These are phyloP conservation scores for Penicillium janthinellum DNA, from an alignment of 2,329 filamentous ascomycete genomes.

Conservation along the genomic window DNA sequence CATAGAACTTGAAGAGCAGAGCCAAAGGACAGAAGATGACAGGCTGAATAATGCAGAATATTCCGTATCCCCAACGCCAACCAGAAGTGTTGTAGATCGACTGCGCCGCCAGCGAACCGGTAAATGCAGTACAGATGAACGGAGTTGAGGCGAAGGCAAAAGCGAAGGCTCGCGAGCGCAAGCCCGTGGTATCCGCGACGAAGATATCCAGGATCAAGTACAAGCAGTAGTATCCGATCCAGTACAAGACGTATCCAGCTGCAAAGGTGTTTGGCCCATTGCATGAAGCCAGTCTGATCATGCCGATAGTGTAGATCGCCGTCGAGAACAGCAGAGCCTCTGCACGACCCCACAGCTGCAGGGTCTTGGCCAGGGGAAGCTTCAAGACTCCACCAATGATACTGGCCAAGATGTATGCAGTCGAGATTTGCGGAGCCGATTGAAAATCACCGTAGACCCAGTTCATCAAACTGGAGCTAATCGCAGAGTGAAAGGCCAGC, in stretches of 20 bases:
- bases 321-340: slow-evolving; percentile 59
- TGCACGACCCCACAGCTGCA: slow-evolving; percentile 65
- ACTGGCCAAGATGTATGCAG: slow-evolving; percentile 57
- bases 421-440: slow-evolving; percentile 52
- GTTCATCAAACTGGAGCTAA: slow-evolving; percentile 48
- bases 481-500: slow-evolving; percentile 47
- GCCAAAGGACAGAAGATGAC: slow-evolving; percentile 58
- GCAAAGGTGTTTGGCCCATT: slow-evolving; percentile 63
- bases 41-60: slow-evolving; percentile 63
- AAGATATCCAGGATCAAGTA: slow-evolving; percentile 61
- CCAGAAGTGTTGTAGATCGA: slow-evolving; percentile 52
- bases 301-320: slow-evolving; percentile 49
- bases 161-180: slow-evolving; percentile 63
- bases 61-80: slow-evolving; percentile 47
- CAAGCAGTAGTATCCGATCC: slow-evolving; percentile 59
- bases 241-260: slow-evolving; percentile 64
- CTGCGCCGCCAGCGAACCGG: slow-evolving; percentile 55
- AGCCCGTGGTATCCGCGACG: slow-evolving; percentile 63
- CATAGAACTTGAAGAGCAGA: slow-evolving; percentile 57
- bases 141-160: slow-evolving; percentile 62
- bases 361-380: slow-evolving; percentile 63
- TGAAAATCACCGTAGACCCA: slow-evolving; percentile 56
- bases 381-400: slow-evolving; percentile 61
- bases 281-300: slow-evolving; percentile 65
- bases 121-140: slow-evolving; percentile 63